Base-by-base conservation (phyloP, 2,329 filamentous ascomycete genomes). In the Penicillium frequentans region DNA sequence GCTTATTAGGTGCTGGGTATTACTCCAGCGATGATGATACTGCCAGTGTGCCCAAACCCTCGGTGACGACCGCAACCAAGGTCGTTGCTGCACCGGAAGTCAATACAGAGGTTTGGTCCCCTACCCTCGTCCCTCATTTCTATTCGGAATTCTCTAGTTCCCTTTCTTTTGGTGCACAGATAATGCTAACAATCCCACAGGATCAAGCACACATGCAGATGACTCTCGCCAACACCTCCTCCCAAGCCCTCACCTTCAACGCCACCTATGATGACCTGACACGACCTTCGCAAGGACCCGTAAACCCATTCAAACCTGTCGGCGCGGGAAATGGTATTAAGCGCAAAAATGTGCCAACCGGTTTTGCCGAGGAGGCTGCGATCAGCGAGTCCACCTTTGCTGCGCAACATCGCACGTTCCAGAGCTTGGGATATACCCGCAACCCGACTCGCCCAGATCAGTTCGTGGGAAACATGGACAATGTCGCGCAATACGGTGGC, bases 331-430 rank as follows among this genome's bases (percentile, higher is more conserved):
- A 79, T 49, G 75, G 77, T 1, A 72, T 86, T 57, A 93, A 93
- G 75, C 86, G 90, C 58, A 93, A 93, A 70, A 93, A 92, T 60
- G 82, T 93, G 1, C 82, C 90, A 11, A 97, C 95, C 0, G 95
- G 95, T 11, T 89, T 85, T 67, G 95, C 95, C 2, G 85, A 95
- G 65, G 93, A 99, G 75, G 92, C 90, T 0, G 90, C 86, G 65
- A 86, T 99, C 62, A 96, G 91, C 73, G 95, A 98, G 69, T 86
- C 93, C 62, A 92, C 90, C 0, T 99, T 99, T 73, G 86, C 91
- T 65, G 86, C 85, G 68, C 92, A 95, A 63, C 93, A 97, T 72
- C 88, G 91, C 56, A 92, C 91, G 1, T 84, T 95, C 58, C 88
- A 93, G 72, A 84, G 89, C 60, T 64, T 82, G 46, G 81, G 81